Percentiles rank a stretch among this genome's conserved stretches.
Evolutionary conservation across 1,139 yeast species (phyloP).

Genomic region (Magnusiomyces clavatus): DNA sequence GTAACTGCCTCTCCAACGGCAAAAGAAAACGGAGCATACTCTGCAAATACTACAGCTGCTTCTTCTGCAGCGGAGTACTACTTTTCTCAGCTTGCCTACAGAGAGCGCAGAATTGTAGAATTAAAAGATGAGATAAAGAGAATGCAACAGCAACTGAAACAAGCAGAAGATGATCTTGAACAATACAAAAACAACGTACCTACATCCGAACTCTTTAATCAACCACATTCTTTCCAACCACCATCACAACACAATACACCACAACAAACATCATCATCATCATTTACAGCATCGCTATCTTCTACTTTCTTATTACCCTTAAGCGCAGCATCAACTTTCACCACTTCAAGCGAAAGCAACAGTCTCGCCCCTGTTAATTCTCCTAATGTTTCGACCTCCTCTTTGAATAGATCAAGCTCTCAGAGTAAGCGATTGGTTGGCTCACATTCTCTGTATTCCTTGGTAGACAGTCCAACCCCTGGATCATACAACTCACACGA

Average conservation of each 20-base stretch:
- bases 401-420: conserved; percentile 1
- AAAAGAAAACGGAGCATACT: neutral
- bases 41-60: conserved; percentile 5
- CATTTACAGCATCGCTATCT: neutral
- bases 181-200: conserved; percentile 23
- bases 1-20: neutral
- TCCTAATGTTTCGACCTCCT: neutral
- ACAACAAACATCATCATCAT: neutral
- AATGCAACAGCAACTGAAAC: conserved; percentile 24
- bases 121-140: conserved; percentile 29
- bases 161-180: conserved; percentile 27
- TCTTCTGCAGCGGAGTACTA: conserved; percentile 12
- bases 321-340: too few species aligned
- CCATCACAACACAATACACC: neutral
- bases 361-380: neutral
- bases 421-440: neutral
- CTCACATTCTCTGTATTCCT: neutral
- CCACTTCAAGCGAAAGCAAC: neutral
- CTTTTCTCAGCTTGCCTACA: conserved; percentile 31
- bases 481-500: neutral
- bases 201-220: neutral
- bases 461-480: neutral
- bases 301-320: neutral
- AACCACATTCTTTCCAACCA: neutral
- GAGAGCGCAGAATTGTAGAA: conserved; percentile 32